A percentile compares a stretch with the other conserved stretches of the same genome.
Conservation (phyloP, 495 filamentous ascomycete species). For the Lichina pygmaea region DNA sequence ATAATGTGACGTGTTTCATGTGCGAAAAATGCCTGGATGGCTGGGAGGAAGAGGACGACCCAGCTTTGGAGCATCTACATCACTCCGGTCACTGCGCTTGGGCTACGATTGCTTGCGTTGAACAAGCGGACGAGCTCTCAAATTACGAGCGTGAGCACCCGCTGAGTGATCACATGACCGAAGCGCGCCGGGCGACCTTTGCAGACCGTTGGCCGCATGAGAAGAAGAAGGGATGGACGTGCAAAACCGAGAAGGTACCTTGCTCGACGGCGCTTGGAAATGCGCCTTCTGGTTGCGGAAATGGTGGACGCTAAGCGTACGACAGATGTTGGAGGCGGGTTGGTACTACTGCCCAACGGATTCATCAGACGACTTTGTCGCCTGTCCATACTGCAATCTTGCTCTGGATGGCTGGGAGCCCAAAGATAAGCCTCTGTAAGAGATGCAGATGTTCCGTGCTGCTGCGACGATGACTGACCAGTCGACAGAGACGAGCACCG, state of each 20-base stretch:
- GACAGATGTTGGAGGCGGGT: slow-evolving; percentile 66
- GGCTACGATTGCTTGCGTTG: slow-evolving; percentile 55
- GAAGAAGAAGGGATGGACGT: slow-evolving; percentile 61
- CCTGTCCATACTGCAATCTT: slow-evolving; percentile 66
- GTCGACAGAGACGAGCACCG: slow-evolving; percentile 53
- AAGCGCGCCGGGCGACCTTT: slow-evolving; percentile 64
- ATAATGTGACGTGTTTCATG: slow-evolving; percentile 75
- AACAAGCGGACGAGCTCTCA: slow-evolving; percentile 33
- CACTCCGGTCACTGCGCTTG: slow-evolving; percentile 63
- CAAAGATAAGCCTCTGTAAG: slow-evolving; percentile 63
- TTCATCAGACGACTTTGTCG: slow-evolving; percentile 61
- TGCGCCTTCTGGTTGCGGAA: slow-evolving; percentile 6
- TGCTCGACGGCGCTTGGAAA: slow-evolving; percentile 2
- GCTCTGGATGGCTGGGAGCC: slow-evolving; percentile 81
- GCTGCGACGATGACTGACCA: slow-evolving; percentile 9
- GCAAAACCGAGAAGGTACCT: slow-evolving; percentile 58
- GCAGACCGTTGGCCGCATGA: slow-evolving; percentile 63
- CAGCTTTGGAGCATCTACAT: slow-evolving; percentile 58
- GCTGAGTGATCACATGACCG: slow-evolving; percentile 32
- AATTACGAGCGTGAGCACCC: slow-evolving; percentile 23
- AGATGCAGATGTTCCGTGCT: slow-evolving; percentile 4
- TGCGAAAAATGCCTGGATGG: slow-evolving; percentile 59
- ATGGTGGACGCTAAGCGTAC: slow-evolving; percentile 6
- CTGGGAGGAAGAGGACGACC: slow-evolving; percentile 68
- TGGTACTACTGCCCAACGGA: slow-evolving; percentile 76